These are phyloP conservation scores for Tetrapisispora arboricola DNA, from an alignment of 805 yeast genomes.

Conservation along the genomic window DNA sequence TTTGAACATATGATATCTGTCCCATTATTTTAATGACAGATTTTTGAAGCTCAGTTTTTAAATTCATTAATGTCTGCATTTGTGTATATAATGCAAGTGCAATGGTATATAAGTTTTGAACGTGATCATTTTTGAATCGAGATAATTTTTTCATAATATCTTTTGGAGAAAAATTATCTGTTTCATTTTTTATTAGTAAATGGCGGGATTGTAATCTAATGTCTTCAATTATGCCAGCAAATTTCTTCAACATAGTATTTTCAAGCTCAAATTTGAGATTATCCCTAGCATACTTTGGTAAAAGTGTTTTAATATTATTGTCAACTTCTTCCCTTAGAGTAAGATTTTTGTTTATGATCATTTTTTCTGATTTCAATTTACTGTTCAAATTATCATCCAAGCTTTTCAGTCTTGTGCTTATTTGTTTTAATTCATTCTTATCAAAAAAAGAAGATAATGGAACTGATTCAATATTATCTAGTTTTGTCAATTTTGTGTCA, in stretches of 20 bases:
- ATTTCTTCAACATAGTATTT: slow-evolving; percentile 17
- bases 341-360: slow-evolving; percentile 11
- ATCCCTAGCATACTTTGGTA: slow-evolving; percentile 7
- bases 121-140: slow-evolving; percentile 9
- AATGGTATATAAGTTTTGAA: slow-evolving; percentile 17
- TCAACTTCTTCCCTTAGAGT: slow-evolving; percentile 7
- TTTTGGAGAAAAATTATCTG: slow-evolving; percentile 4
- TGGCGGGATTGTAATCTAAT: slow-evolving; percentile 12
- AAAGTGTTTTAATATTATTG: slow-evolving; percentile 5
- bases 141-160: slow-evolving; percentile 4
- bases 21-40: slow-evolving; percentile 22
- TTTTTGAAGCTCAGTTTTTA: slow-evolving; percentile 29
- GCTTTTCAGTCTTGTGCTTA: slow-evolving; percentile 4
- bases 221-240: slow-evolving; percentile 16
- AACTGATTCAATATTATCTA: slow-evolving; percentile 6
- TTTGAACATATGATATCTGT: slow-evolving; percentile 31
- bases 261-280: slow-evolving; percentile 17
- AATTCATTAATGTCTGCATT: slow-evolving; percentile 15
- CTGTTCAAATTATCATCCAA: slow-evolving; percentile 10
- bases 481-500: slow-evolving; percentile 12
- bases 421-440: slow-evolving; percentile 4
- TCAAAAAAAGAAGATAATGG: slow-evolving; percentile 14
- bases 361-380: slow-evolving; percentile 13
- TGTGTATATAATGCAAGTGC: slow-evolving; percentile 21
- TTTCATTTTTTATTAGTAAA: slow-evolving; percentile 11